These are phyloP conservation scores for Poa annua DNA, from an alignment of 176 grass and related monocot genomes.

Conservation along the genomic window DNA sequence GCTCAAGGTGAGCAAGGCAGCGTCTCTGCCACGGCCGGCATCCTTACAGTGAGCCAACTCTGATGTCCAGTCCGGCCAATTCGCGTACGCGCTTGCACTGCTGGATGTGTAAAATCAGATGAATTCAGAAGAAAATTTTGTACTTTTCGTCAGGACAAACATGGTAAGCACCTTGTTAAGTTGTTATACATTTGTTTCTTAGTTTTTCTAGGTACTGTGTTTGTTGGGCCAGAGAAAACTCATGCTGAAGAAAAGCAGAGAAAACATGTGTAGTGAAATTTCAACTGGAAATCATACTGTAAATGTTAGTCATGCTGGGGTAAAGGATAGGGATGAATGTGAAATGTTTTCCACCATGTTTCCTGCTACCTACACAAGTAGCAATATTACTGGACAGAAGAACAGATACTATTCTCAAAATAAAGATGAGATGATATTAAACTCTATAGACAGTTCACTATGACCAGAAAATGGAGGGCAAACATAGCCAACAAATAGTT, in stretches of 20 bases:
- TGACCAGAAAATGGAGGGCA: not conserved
- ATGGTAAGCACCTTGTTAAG: not conserved
- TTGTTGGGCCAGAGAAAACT: constrained; percentile 12
- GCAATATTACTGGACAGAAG: not conserved
- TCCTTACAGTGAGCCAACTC: constrained; percentile 50
- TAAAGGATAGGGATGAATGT: not conserved
- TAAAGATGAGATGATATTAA: constrained; percentile 2
- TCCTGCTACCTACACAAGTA: not conserved
- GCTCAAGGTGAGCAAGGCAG: constrained; percentile 53
- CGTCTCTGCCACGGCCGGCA: constrained; percentile 33
- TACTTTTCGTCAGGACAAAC: constrained; percentile 1
- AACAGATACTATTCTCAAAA: not conserved
- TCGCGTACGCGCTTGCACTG: constrained; percentile 29
- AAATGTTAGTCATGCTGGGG: not conserved
- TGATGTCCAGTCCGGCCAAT: constrained; percentile 43
- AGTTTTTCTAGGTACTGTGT: not conserved
- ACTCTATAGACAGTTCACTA: not conserved
- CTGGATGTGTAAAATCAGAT: not conserved
- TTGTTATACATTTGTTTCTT: not conserved
- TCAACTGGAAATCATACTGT: not conserved
- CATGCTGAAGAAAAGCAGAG: not conserved
- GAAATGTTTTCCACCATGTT: not conserved
- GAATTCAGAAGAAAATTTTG: not conserved
- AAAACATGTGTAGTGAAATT: not conserved
- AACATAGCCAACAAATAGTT: constrained; percentile 12